Evolutionary conservation across 768 basidiomycete species (phyloP), one percentile per base, ranked within the genome.

Genomic region (Lentinula guzmanii): DNA sequence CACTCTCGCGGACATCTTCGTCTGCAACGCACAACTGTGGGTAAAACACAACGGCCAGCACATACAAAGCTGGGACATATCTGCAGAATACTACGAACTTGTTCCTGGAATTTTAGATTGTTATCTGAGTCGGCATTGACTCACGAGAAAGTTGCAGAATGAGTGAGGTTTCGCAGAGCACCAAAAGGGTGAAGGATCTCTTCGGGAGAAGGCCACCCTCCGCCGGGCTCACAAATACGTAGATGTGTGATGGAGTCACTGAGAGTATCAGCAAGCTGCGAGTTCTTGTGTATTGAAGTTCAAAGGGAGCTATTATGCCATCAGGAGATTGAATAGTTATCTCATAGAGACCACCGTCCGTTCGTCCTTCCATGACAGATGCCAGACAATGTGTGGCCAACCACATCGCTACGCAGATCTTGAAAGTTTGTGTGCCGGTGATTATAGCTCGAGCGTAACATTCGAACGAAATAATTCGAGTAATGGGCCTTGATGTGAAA

Each of bases 101-200:
- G 74, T 9, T 72, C 66, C 2, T 69, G 67, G 58, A 80, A 80
- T 16, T 67, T 58, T 5, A 63, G n/a, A 64, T 80, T 78, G 58
- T 80, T 80, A 28, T 74, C 75, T 60, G 68, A 67, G 62, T 79
- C 79, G 4, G 77, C 75, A 52, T 76, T 69, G 21, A 74, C 70
- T 1, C 73, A 35, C 79, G 77, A 2, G 77, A 65, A 8, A 80
- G 67, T 54, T 77, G 71, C 16, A 79, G 67, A 64, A 24, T 79
- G 74, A 1, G 78, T 71, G 5, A 80, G 71, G 24, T 72, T 63
- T 0, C 73, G 73, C 4, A 75, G 69, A n/a, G 67, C 41, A 4
- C 74, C 74, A 53, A 78, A 74, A 18, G 70, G 64, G 6, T 60
- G 64, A 39, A 78, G 65, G 33, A 76, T 74, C 18, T 70, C 64